These are phyloP conservation scores for Lepidopterella palustris DNA, from an alignment of 495 filamentous ascomycete species.

Conservation along the genomic window DNA sequence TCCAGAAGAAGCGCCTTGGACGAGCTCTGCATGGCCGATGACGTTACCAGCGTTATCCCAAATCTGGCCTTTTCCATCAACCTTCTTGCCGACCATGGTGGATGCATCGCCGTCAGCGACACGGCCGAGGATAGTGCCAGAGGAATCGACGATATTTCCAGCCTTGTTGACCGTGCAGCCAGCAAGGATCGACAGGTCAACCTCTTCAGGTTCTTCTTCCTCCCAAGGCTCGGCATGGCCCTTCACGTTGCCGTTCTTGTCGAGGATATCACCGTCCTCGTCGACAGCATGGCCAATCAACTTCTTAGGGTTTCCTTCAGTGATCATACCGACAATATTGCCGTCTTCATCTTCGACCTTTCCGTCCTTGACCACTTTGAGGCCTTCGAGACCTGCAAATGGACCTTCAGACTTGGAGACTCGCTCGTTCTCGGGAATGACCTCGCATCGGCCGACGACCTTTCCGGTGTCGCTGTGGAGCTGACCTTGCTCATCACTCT, in stretches of 20 bases:
- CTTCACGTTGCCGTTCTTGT: conserved; percentile 72
- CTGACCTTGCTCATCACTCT: conserved; percentile 63
- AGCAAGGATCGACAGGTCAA: conserved; percentile 63
- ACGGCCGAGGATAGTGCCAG: conserved; percentile 68
- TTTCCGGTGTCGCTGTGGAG: conserved; percentile 70
- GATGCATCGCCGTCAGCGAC: conserved; percentile 66
- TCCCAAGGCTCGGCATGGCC: conserved; percentile 69
- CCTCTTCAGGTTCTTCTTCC: conserved; percentile 48
- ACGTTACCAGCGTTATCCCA: conserved; percentile 75
- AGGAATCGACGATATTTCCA: conserved; percentile 72
- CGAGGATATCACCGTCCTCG: conserved; percentile 76
- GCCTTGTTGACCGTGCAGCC: conserved; percentile 82
- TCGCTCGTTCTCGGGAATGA: conserved; percentile 66
- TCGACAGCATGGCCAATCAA: conserved; percentile 73
- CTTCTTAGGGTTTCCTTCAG: conserved; percentile 65
- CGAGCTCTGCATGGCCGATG: conserved; percentile 71
- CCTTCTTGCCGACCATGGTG: conserved; percentile 69
- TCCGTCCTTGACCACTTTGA: conserved; percentile 63
- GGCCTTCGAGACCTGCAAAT: conserved; percentile 68
- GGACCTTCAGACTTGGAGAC: conserved; percentile 60
- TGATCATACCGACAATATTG: conserved; percentile 61
- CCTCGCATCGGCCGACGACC: conserved; percentile 66
- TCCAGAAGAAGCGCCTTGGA: conserved; percentile 55
- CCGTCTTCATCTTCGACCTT: conserved; percentile 63
- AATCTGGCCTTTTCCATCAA: conserved; percentile 73